A percentile compares a stretch with the other conserved stretches of the same genome.
Evolutionary conservation across 2,329 filamentous ascomycete genomes (phyloP).

Genomic region (Neocatenulostroma microsporum): DNA sequence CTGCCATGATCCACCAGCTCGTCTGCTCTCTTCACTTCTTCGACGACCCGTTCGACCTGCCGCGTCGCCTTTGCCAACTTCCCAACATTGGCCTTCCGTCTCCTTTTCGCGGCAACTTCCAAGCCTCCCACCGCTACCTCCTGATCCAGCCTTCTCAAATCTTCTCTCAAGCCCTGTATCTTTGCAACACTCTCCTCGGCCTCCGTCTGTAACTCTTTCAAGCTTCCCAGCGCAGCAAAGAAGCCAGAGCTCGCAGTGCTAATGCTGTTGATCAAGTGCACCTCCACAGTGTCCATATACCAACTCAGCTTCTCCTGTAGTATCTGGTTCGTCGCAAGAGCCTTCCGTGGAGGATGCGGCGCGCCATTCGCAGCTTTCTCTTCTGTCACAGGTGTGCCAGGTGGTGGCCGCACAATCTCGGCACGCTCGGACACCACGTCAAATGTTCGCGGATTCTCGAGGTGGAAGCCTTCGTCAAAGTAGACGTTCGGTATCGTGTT

Average conservation of each 20-base stretch:
- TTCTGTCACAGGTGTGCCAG: constrained; percentile 35
- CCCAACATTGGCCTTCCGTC: constrained; percentile 73
- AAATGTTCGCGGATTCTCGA: constrained; percentile 93
- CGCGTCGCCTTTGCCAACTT: constrained; percentile 74
- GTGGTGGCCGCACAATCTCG: constrained; percentile 70
- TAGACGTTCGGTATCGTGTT: constrained; percentile 91
- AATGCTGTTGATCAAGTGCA: constrained; percentile 93
- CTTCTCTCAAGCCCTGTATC: constrained; percentile 72
- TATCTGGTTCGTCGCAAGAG: constrained; percentile 91
- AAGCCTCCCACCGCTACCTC: constrained; percentile 81
- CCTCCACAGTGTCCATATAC: constrained; percentile 99
- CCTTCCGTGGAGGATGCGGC: constrained; percentile 57
- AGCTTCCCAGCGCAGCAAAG: constrained; percentile 83
- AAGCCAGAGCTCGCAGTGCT: constrained; percentile 94
- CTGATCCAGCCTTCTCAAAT: constrained; percentile 71
- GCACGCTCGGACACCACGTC: constrained; percentile 94
- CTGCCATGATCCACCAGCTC: constrained; percentile 74
- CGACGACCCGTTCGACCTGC: constrained; percentile 72
- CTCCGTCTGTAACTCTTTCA: constrained; percentile 85
- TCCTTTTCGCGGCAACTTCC: constrained; percentile 74
- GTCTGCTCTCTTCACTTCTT: constrained; percentile 69
- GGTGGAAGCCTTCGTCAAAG: constrained; percentile 87
- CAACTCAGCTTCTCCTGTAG: constrained; percentile 96
- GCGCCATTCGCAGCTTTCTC: constrained; percentile 52
- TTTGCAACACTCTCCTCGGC: constrained; percentile 82